phyloP scores from a whole-genome alignment of 2,329 filamentous ascomycete genomes.

The Cytospora mali region DNA sequence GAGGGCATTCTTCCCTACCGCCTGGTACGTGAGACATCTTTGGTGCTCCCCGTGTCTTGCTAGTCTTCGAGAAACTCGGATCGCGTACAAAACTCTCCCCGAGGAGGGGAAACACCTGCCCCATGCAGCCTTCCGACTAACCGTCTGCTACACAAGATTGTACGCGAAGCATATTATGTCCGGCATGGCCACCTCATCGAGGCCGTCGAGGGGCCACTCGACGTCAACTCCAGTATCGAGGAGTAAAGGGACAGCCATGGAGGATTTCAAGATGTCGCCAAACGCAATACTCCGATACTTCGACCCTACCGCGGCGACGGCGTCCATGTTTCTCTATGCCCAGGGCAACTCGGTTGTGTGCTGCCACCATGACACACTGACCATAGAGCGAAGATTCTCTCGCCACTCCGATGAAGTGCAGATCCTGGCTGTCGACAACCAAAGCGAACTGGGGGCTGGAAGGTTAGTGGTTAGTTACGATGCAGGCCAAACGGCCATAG shows the following conservation, averaged over 20 bases:
- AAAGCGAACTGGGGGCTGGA: slow-evolving; percentile 83
- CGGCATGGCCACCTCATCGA: slow-evolving; percentile 60
- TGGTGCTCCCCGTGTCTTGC: slow-evolving; percentile 28
- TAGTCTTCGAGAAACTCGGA: slow-evolving; percentile 30
- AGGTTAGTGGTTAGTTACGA: slow-evolving; percentile 93
- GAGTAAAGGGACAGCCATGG: slow-evolving; percentile 47
- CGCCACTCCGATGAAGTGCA: slow-evolving; percentile 81
- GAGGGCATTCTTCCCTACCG: slow-evolving; percentile 39
- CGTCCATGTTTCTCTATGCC: slow-evolving; percentile 86
- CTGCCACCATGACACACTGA: slow-evolving; percentile 89
- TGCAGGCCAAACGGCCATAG: slow-evolving; percentile 84
- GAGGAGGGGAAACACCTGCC: slow-evolving; percentile 17
- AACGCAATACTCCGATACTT: slow-evolving; percentile 61
- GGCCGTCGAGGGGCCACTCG: slow-evolving; percentile 61
- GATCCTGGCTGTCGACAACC: slow-evolving; percentile 86
- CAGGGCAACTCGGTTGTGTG: slow-evolving; percentile 82
- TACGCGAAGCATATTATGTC: slow-evolving; percentile 40
- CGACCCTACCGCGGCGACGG: slow-evolving; percentile 87
- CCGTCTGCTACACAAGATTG: slow-evolving; percentile 31
- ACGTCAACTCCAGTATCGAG: slow-evolving; percentile 56
- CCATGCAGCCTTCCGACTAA: slow-evolving; percentile 35
- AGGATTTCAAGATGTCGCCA: slow-evolving; percentile 58
- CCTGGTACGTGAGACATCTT: slow-evolving; percentile 44
- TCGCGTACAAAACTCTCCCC: slow-evolving; percentile 31
- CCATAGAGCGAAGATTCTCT: slow-evolving; percentile 83